A percentile compares a stretch with the other conserved stretches of the same genome.
Conservation (phyloP, 129 eudicot species). For the Sambucus nigra region DNA sequence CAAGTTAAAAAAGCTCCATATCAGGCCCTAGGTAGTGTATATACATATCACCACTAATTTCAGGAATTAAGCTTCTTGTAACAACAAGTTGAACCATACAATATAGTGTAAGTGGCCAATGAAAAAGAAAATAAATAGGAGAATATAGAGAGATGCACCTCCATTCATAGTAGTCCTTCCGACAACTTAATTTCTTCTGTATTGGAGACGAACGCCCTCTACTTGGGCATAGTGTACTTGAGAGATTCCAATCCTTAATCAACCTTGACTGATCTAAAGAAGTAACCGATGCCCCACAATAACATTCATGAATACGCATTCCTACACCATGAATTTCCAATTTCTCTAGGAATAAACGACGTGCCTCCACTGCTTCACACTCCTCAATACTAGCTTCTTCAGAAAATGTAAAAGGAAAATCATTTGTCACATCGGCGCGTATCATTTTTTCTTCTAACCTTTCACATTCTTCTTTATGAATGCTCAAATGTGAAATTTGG, state of each 20-base stretch:
- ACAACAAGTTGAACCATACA: constrained; percentile 52
- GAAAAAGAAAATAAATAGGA: constrained; percentile 82
- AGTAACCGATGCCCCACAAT: constrained; percentile 31
- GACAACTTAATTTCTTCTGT: constrained; percentile 34
- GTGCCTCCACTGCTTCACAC: too few species aligned
- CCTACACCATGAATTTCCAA: too few species aligned
- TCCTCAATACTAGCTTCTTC: too few species aligned
- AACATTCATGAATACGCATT: constrained; percentile 71
- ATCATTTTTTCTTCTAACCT: too few species aligned
- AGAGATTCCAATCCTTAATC: constrained; percentile 54
- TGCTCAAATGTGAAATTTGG: too few species aligned
- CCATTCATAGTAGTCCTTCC: constrained; percentile 91
- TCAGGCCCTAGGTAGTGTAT: constrained; percentile 98
- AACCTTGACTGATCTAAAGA: constrained; percentile 37
- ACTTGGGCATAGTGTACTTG: constrained; percentile 64
- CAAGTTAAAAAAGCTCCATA: too few species aligned
- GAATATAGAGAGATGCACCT: constrained; percentile 66
- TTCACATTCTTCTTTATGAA: too few species aligned
- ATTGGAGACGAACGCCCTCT: constrained; percentile 48
- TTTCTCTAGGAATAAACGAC: too few species aligned
- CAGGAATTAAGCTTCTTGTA: too few species aligned
- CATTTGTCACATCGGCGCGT: too few species aligned
- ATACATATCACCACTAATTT: constrained; percentile 30
- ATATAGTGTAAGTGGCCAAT: constrained; percentile 79
- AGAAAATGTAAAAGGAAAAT: too few species aligned